These are phyloP conservation scores for Colletotrichum costaricense DNA, from an alignment of 2,329 filamentous ascomycete species.

Conservation along the genomic window DNA sequence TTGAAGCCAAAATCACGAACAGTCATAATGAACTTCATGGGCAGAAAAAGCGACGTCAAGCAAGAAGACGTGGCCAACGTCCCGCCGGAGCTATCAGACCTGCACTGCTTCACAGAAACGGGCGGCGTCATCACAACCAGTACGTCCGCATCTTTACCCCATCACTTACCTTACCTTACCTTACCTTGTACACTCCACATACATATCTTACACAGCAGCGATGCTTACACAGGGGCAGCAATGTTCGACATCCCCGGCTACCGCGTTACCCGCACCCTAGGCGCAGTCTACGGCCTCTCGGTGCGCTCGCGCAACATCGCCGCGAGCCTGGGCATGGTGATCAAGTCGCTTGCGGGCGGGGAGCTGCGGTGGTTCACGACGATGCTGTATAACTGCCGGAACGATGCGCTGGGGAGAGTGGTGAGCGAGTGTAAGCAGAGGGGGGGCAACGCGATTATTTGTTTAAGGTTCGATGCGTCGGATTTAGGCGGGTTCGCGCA, in stretches of 20 bases:
- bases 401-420: conserved; percentile 66
- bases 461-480: conserved; percentile 67
- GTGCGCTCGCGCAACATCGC: conserved; percentile 70
- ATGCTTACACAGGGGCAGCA: conserved; percentile 42
- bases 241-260: conserved; percentile 74
- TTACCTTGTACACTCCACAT: too few species aligned
- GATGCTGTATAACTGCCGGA: conserved; percentile 68
- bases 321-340: conserved; percentile 64
- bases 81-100: conserved; percentile 55
- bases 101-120: conserved; percentile 71
- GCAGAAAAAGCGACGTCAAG: conserved; percentile 24
- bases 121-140: conserved; percentile 70
- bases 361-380: conserved; percentile 70
- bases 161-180: too few species aligned
- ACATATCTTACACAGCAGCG: too few species aligned
- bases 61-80: conserved; percentile 47
- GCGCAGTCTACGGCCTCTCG: conserved; percentile 67
- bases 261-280: conserved; percentile 66
- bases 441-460: conserved; percentile 70
- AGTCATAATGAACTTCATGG: conserved; percentile 14
- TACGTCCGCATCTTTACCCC: conserved; percentile 30
- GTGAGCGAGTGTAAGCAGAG: conserved; percentile 67
- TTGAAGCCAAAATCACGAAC: neutral
- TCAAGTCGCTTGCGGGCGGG: conserved; percentile 68
- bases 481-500: conserved; percentile 67